Base-by-base conservation (phyloP, 1,284 basidiomycete species). In the Ustilago loliicola region DNA sequence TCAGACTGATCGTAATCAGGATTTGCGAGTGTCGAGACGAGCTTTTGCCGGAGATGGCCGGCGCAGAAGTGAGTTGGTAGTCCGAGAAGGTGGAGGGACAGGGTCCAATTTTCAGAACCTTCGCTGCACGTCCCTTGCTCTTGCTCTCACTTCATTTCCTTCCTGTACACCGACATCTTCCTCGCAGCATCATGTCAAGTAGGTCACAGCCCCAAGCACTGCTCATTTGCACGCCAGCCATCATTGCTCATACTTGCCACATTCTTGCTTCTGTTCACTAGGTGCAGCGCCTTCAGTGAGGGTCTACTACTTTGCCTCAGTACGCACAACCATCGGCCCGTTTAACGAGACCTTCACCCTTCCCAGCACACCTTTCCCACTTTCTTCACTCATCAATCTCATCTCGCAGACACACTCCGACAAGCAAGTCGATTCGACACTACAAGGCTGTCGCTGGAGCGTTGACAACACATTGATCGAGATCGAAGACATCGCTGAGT, bases 401-500 rank as follows among this genome's bases (percentile, higher is more conserved):
- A 83, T 87, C 21, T 80, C 84, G 11, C 83, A 91, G 25, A 53
- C 47, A 13, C 42, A 76, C 54, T 11, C 45, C 1, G 45, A 52
- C 0, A 30, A 68, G 3, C 60, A 58, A 5, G 17, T 58, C 0
- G 54, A 42, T 1, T 15, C 47, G 1, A 66, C 69, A 2, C 62
- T 80, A 9, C 2, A 36, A 1, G 30, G 42, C 10, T 75, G 69
- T 10, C 64, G 80, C 52, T 93, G 93, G 92, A 92, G 92, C 82
- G 91, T 94, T 4, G 88, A 93, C 81, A 91, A 90, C 60, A 71
- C 65, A 8, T 19, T 78, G 45, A 74, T 78, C 56, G 92, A 93
- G 85, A 93, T 93, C 91, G 89, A 93, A 13, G 90, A 91, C n/a
- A 88, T 89, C 2, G 86, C 88, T 13, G 80, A 85, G 10, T 62